Evolutionary conservation across 2,329 filamentous ascomycete species (phyloP).

Genomic region (Ceratocystis eucalypticola): DNA sequence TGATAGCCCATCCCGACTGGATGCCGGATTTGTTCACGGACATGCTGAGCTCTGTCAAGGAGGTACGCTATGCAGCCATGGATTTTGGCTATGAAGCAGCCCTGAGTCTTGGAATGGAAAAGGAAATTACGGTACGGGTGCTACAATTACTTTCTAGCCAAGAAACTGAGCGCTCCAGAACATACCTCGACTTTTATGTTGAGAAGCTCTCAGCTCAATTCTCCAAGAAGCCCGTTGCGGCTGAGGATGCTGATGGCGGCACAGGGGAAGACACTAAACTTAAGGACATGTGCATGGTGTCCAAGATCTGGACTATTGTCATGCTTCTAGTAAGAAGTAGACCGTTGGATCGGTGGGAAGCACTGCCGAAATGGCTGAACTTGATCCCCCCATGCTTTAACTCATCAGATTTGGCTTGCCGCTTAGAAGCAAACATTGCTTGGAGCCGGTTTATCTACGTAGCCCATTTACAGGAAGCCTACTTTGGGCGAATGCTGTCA

Average conservation of each 20-base stretch:
- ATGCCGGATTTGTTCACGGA: slow-evolving; percentile 68
- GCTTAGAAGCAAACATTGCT: slow-evolving; percentile 64
- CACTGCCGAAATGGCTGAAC: slow-evolving; percentile 59
- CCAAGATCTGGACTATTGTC: slow-evolving; percentile 78
- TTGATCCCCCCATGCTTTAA: slow-evolving; percentile 79
- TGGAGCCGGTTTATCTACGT: slow-evolving; percentile 78
- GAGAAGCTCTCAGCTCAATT: slow-evolving; percentile 55
- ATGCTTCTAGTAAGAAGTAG: slow-evolving; percentile 58
- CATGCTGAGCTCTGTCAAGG: slow-evolving; percentile 64
- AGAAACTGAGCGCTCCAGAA: slow-evolving; percentile 37
- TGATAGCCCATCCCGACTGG: slow-evolving; percentile 65
- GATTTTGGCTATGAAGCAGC: slow-evolving; percentile 58
- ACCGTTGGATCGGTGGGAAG: slow-evolving; percentile 54
- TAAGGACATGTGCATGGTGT: slow-evolving; percentile 42
- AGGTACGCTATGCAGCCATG: slow-evolving; percentile 64
- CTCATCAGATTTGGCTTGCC: slow-evolving; percentile 54
- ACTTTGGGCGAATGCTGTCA: slow-evolving; percentile 40
- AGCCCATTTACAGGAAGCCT: slow-evolving; percentile 48
- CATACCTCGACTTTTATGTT: slow-evolving; percentile 56
- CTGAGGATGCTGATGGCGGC: not conserved
- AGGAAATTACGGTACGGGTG: slow-evolving; percentile 51
- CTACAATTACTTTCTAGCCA: slow-evolving; percentile 39
- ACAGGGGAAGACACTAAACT: slow-evolving; percentile 9
- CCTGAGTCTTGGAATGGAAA: slow-evolving; percentile 54
- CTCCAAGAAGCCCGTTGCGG: slow-evolving; percentile 36